Base-by-base conservation (phyloP, 2,329 filamentous ascomycete species). In the Pseudopyricularia cyperi region DNA sequence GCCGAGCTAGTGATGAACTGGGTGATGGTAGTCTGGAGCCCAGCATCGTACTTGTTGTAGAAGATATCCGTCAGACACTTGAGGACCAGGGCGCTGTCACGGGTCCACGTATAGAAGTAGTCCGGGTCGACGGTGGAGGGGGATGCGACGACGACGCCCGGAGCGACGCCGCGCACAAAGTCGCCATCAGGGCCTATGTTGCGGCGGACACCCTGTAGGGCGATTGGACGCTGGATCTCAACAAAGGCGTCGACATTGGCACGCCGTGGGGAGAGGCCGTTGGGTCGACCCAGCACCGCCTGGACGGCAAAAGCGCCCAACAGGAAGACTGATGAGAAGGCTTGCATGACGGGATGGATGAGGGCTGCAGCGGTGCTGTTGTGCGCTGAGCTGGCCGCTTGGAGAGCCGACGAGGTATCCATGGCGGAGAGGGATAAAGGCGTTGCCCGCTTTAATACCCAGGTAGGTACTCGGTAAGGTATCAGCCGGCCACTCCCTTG, bases 101-200 rank as follows among this genome's bases (percentile, higher is more conserved):
- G 72, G 1, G 82, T 88, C 87, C 87, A 91, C 1, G 84, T 88
- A 61, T 81, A 90, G 61, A 77, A 89, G 65, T 90, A 49, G 58
- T 80, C 69, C 5, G 79, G 80, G 50, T 75, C 66, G 15, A 57
- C 57, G 34, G 66, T 75, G 55, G 72, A 76, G 4, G 80, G 80
- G 42, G 73, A 75, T 15, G 80, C 80, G 59, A 83, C 66, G 15
- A 82, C 75, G 33, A 75, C 61, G 3, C 79, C 79, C 1, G 72
- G 61, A 33, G 60, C 64, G 4, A 72, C 76, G 2, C 73, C 74
- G 9, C 62, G 54, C 15, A 71, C 70, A 56, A 74, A 65, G 57
- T 74, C 75, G 26, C 79, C 79, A 52, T 63, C 63, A 9, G 75
- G 63, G 3, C 80, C 79, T 56, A 83, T 80, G 59, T 82, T 83